Conservation (phyloP, 345 rosid genomes). For the Salix viminalis region DNA sequence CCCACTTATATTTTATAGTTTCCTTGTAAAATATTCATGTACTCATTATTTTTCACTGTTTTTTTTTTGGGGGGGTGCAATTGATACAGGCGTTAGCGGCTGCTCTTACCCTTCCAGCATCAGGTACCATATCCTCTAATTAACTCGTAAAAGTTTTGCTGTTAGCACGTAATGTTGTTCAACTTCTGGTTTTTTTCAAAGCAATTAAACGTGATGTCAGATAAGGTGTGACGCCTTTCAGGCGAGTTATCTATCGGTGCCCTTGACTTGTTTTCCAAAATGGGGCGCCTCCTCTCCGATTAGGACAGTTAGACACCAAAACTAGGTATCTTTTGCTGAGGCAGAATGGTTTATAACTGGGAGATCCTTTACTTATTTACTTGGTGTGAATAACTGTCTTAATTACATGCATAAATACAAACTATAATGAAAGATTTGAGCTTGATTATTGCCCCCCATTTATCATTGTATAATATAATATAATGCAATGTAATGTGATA, state of each 20-base stretch:
- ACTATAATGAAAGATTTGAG: no score
- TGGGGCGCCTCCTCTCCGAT: neutral
- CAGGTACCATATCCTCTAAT: conserved; percentile 29
- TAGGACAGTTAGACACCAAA: no score
- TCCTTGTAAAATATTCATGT: neutral
- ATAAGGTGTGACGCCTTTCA: neutral
- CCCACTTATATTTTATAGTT: neutral
- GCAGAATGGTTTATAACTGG: neutral
- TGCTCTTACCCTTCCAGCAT: conserved; percentile 45
- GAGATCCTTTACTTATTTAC: neutral
- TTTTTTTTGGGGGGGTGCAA: neutral
- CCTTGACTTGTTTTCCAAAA: neutral
- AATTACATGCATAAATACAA: no score
- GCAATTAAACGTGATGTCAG: neutral
- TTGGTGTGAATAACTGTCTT: neutral
- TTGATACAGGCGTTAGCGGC: conserved; percentile 34
- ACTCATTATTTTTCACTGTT: neutral
- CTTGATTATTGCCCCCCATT: no score
- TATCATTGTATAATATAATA: no score
- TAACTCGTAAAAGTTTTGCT: neutral
- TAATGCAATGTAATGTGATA: neutral
- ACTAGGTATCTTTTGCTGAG: neutral
- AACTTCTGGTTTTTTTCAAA: neutral
- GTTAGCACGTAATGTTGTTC: no score
- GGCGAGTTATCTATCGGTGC: neutral